Percentiles rank a stretch among this genome's conserved stretches.
These are phyloP conservation scores for Pichia paraexigua DNA, from an alignment of 805 yeast genomes.

Conservation along the genomic window DNA sequence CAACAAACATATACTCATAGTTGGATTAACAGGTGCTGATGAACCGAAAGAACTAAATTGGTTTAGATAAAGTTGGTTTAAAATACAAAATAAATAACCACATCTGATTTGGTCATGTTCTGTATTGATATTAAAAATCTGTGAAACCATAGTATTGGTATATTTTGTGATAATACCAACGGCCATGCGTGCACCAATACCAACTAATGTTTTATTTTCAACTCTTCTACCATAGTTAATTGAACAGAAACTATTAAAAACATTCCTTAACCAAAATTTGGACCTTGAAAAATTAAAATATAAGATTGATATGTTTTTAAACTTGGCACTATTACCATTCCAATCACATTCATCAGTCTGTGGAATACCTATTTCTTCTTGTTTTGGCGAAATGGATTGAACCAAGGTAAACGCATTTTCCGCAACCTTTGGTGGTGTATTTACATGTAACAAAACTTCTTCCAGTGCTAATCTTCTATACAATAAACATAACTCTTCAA, in stretches of 20 bases:
- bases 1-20: slow-evolving; percentile 40
- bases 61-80: slow-evolving; percentile 21
- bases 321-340: slow-evolving; percentile 47
- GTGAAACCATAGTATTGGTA: slow-evolving; percentile 14
- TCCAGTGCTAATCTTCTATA: slow-evolving; percentile 47
- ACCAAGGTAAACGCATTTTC: slow-evolving; percentile 31
- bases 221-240: slow-evolving; percentile 35
- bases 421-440: slow-evolving; percentile 40
- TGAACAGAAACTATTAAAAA: slow-evolving; percentile 24
- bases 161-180: slow-evolving; percentile 21
- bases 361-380: slow-evolving; percentile 39
- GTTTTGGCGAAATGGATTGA: slow-evolving; percentile 32
- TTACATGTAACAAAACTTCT: slow-evolving; percentile 43
- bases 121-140: slow-evolving; percentile 14
- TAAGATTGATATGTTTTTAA: slow-evolving; percentile 52
- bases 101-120: slow-evolving; percentile 18
- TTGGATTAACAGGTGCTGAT: slow-evolving; percentile 28
- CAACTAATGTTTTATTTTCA: slow-evolving; percentile 25
- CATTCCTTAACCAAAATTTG: slow-evolving; percentile 33
- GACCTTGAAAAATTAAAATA: slow-evolving; percentile 43
- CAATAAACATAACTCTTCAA: slow-evolving; percentile 37
- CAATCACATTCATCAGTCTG: slow-evolving; percentile 27
- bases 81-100: slow-evolving; percentile 19
- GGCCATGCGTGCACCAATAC: slow-evolving; percentile 22
- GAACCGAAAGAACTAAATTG: slow-evolving; percentile 19